Base-by-base conservation (phyloP, 331 rosid genomes). In the Quercus tomentella region DNA sequence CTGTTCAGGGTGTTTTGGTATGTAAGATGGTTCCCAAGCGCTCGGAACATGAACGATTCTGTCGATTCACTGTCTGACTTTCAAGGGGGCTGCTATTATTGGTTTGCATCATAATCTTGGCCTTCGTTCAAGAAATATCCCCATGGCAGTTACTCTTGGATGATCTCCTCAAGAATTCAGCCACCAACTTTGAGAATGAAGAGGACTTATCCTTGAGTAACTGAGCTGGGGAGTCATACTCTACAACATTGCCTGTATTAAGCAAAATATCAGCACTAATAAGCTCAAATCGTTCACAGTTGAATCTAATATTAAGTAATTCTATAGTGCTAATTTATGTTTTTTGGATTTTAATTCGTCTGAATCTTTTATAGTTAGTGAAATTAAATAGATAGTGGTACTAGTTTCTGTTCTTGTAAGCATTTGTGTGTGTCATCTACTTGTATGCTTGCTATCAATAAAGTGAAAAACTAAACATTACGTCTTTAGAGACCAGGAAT, bases 161-260 rank as follows among this genome's bases (percentile, higher is more conserved):
- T 35, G 97, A 91, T 84, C 97, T 89, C 75, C 92, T 81, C 76
- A 86, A 79, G 82, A 82, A 95, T 66, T 95, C 99, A 4, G 86
- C 80, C 4, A 95, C 97, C 88, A 95, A 72, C 91, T 91, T 95
- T 4, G 97, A 93, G 86, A 95, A 95, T 2, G 94, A 74, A 14
- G 97, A 90, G 14, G 90, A 89, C 56, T 52, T 81, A 78, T 88
- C 86, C 84, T 79, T 83, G 8, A 93, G 89, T 84, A 95, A 86
- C 33, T 83, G 82, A 77, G 86, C 43, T 6, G 98, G 98, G 3
- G 84, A 77, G 77, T 88, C 96, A 69, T 86, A 95, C 86, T 93
- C 98, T 41, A 70, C 78, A 78, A 93, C 82, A 77, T 80, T 90
- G 45, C 99, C 99, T 93, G 91, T 28, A 79, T 22, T 54, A 58